Evolutionary conservation across 148 eudicot species (phyloP).

Genomic region (Talinum fruticosum): DNA sequence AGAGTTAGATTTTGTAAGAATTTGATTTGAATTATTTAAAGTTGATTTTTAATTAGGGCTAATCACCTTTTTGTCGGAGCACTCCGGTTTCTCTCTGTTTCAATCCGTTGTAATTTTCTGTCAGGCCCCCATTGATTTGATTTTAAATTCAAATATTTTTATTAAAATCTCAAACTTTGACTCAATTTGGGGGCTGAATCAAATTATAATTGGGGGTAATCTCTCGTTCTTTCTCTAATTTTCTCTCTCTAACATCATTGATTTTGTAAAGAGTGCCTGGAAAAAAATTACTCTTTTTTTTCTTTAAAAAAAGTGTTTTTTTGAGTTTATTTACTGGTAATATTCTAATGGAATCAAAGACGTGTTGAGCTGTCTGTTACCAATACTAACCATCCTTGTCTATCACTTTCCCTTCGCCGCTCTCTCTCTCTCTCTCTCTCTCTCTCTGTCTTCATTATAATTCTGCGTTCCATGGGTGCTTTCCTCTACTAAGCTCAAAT

Average conservation of each 20-base stretch:
- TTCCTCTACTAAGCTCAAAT: not conserved
- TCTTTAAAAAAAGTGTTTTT: too few species aligned
- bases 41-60: not conserved
- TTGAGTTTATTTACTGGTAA: not conserved
- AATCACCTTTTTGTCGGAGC: conserved; percentile 21
- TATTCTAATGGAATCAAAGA: conserved; percentile 17
- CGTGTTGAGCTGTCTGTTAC: conserved; percentile 43
- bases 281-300: not conserved
- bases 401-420: conserved; percentile 25
- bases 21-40: not conserved
- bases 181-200: conserved; percentile 2
- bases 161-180: not conserved
- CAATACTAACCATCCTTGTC: conserved; percentile 17
- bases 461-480: not conserved
- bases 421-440: conserved; percentile 6
- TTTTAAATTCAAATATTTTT: not conserved
- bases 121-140: not conserved
- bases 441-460: not conserved
- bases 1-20: not conserved
- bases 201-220: not conserved
- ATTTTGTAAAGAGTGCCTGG: not conserved
- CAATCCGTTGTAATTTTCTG: not conserved
- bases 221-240: not conserved
- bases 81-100: conserved; percentile 23
- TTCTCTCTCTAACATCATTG: not conserved